Evolutionary conservation across 73 alveolate genomes (phyloP).

Genomic region (Effrenium voratum): DNA sequence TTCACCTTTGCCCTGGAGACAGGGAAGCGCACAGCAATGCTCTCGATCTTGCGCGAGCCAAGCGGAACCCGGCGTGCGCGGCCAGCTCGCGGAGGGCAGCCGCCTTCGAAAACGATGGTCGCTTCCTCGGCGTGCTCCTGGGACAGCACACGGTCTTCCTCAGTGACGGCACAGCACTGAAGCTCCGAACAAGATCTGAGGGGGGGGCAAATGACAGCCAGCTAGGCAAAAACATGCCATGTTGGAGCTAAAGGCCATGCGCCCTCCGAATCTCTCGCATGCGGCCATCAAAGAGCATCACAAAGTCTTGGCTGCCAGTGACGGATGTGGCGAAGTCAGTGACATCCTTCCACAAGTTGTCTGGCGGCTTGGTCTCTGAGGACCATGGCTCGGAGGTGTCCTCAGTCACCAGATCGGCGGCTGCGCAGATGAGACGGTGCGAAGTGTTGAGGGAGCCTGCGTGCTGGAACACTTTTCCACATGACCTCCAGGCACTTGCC

Average conservation of each 20-base stretch:
- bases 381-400: conserved; percentile 22
- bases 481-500: background rate
- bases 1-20: background rate
- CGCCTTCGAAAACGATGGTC: background rate
- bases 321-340: background rate
- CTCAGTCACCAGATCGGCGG: conserved; percentile 8
- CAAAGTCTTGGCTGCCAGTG: conserved; percentile 11
- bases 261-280: conserved; percentile 6
- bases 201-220: no score
- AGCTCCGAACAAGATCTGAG: background rate
- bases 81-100: conserved; percentile 52
- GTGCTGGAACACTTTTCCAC: conserved; percentile 1
- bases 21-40: conserved; percentile 18
- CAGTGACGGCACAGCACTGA: background rate
- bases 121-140: background rate
- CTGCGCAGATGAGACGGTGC: background rate
- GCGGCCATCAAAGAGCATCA: conserved; percentile 45
- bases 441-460: background rate
- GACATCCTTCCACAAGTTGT: conserved; percentile 14
- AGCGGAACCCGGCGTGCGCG: conserved; percentile 23
- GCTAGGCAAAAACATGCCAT: background rate
- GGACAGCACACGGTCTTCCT: background rate
- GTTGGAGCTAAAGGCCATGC: background rate
- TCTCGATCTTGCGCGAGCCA: conserved; percentile 1
- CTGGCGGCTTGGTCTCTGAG: background rate